Evolutionary conservation across 2,329 filamentous ascomycete genomes (phyloP).

Genomic region (Trichoderma pleuroti): DNA sequence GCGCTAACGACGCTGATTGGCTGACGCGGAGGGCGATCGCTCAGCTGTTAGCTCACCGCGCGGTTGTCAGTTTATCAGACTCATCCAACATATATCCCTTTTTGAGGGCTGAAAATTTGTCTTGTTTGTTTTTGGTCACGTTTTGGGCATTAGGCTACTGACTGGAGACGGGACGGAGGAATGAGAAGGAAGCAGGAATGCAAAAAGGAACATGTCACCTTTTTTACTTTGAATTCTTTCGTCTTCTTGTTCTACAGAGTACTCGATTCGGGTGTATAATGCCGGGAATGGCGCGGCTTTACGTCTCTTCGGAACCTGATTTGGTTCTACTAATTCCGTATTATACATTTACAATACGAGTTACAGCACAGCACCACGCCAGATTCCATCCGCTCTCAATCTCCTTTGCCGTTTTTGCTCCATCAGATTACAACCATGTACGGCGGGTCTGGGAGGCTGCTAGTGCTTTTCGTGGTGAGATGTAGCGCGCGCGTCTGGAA

Average conservation of each 20-base stretch:
- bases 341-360: neutral
- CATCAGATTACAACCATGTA: neutral
- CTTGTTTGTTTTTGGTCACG: neutral
- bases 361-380: neutral
- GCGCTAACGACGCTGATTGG: slow-evolving; percentile 14
- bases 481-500: slow-evolving; percentile 11
- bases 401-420: neutral
- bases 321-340: neutral
- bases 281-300: neutral
- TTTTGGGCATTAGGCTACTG: neutral
- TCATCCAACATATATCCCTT: neutral
- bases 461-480: neutral
- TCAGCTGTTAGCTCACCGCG: neutral
- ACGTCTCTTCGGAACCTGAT: neutral
- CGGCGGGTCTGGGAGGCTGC: neutral
- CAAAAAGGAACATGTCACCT: too few species aligned
- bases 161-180: neutral
- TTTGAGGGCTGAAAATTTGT: neutral
- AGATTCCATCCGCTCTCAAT: too few species aligned
- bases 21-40: neutral
- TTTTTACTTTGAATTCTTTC: neutral
- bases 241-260: neutral
- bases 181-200: neutral
- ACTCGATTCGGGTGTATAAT: neutral
- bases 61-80: neutral